phyloP scores from a whole-genome alignment of 495 filamentous ascomycete genomes.

The Lasiosphaeria hispida region DNA sequence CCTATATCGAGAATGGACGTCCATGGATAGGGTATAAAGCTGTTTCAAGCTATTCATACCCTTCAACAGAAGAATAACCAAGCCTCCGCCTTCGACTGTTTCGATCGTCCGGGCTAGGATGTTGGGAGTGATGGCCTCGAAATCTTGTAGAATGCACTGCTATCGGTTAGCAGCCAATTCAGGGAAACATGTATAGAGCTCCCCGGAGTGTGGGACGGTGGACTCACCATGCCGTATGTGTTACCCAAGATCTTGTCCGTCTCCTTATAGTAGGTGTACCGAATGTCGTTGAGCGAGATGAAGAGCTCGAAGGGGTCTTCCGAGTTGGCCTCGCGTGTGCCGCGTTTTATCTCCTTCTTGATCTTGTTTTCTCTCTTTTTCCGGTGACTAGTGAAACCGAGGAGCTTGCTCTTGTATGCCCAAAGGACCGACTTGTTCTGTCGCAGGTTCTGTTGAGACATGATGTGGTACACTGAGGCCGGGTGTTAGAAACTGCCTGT shows the following conservation, averaged over 20 bases:
- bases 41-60: slow-evolving; percentile 97
- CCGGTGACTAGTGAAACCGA: slow-evolving; percentile 88
- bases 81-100: slow-evolving; percentile 93
- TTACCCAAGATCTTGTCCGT: slow-evolving; percentile 99
- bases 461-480: slow-evolving; percentile 75
- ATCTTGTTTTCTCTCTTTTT: slow-evolving; percentile 98
- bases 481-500: neutral
- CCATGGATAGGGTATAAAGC: slow-evolving; percentile 96
- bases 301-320: slow-evolving; percentile 99
- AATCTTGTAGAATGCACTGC: slow-evolving; percentile 89
- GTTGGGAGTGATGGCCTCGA: slow-evolving; percentile 97
- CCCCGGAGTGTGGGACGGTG: neutral
- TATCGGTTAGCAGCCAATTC: slow-evolving; percentile 14
- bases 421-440: slow-evolving; percentile 96
- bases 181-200: neutral
- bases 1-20: slow-evolving; percentile 92
- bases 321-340: slow-evolving; percentile 88
- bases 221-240: slow-evolving; percentile 82
- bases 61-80: slow-evolving; percentile 88
- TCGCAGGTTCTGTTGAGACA: slow-evolving; percentile 84
- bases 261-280: slow-evolving; percentile 99
- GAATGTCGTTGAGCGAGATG: slow-evolving; percentile 92
- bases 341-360: slow-evolving; percentile 95
- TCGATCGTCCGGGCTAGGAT: slow-evolving; percentile 92
- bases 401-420: slow-evolving; percentile 98